These are phyloP conservation scores for Lentinula raphanica DNA, from an alignment of 768 basidiomycete genomes.

Conservation along the genomic window DNA sequence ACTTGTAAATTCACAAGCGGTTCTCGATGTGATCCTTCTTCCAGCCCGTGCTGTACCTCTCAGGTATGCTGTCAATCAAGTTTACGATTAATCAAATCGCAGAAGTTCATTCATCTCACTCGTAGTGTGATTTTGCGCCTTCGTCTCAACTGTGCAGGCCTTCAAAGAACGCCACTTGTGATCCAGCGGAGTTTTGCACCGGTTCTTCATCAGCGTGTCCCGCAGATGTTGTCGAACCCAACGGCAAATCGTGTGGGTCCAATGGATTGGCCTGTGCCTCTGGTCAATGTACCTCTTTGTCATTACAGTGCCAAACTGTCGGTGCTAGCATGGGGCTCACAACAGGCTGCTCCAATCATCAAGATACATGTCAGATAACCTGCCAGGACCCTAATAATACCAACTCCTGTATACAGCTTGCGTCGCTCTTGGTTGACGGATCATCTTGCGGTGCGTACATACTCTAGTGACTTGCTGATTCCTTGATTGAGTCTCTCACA, in stretches of 20 bases:
- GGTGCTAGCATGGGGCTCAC: conserved; percentile 68
- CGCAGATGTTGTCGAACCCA: conserved; percentile 49
- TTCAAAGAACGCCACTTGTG: conserved; percentile 60
- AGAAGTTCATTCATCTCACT: background rate
- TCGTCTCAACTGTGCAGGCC: conserved; percentile 66
- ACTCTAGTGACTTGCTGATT: conserved; percentile 8
- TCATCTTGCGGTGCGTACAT: conserved; percentile 68
- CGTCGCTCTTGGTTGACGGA: conserved; percentile 70
- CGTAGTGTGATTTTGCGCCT: conserved; percentile 66
- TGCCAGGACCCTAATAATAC: conserved; percentile 65
- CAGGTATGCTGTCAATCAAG: background rate
- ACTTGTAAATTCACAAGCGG: conserved; percentile 71
- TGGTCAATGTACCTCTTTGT: conserved; percentile 72
- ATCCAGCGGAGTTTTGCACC: conserved; percentile 68
- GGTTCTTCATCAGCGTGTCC: conserved; percentile 75
- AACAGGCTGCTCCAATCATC: conserved; percentile 58
- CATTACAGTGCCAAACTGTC: conserved; percentile 67
- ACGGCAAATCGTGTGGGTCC: conserved; percentile 66
- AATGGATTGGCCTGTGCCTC: conserved; percentile 66
- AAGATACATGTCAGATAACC: conserved; percentile 71
- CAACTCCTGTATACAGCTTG: conserved; percentile 64
- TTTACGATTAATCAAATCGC: background rate
- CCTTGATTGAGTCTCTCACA: conserved; percentile 21
- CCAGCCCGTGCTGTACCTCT: conserved; percentile 68
- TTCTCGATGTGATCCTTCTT: conserved; percentile 76